A percentile compares a stretch with the other conserved stretches of the same genome.
Conservation (phyloP, 345 rosid species). For the Kernera saxatilis region DNA sequence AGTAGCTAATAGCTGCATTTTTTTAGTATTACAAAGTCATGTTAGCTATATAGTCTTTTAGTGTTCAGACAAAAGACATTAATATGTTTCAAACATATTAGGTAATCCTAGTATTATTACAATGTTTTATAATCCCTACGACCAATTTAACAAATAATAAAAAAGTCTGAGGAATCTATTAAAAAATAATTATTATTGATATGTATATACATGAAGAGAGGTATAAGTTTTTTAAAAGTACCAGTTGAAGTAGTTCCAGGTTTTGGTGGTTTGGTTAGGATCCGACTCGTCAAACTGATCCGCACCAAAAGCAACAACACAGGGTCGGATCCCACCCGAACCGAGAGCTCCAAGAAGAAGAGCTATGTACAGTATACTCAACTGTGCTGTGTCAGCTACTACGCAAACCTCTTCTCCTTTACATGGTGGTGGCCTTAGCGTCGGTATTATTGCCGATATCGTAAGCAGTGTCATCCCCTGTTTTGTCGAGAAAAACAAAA, state of each 20-base stretch:
- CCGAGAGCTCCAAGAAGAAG: constrained; percentile 73
- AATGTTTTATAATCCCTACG: neutral
- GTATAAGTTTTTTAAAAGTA: neutral
- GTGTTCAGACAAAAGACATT: neutral
- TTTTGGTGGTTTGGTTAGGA: constrained; percentile 53
- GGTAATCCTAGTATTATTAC: constrained; percentile 6
- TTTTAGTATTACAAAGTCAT: neutral
- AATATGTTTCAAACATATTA: neutral
- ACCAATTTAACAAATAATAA: neutral
- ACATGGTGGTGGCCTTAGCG: constrained; percentile 72
- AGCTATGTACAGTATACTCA: constrained; percentile 56
- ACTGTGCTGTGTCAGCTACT: constrained; percentile 55
- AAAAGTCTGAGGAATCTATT: neutral
- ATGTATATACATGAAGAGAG: neutral
- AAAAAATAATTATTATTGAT: neutral
- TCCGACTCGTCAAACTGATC: constrained; percentile 73
- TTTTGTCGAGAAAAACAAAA: neutral
- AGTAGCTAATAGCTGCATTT: neutral
- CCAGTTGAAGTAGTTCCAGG: constrained; percentile 87
- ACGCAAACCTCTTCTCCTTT: constrained; percentile 46
- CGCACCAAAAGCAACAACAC: constrained; percentile 86
- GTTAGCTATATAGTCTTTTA: neutral
- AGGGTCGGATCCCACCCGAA: constrained; percentile 85
- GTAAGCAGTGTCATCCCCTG: constrained; percentile 81
- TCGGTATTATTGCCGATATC: constrained; percentile 66